These are phyloP conservation scores for Leccinum discolor DNA, from an alignment of 1,284 basidiomycete species.

Conservation along the genomic window DNA sequence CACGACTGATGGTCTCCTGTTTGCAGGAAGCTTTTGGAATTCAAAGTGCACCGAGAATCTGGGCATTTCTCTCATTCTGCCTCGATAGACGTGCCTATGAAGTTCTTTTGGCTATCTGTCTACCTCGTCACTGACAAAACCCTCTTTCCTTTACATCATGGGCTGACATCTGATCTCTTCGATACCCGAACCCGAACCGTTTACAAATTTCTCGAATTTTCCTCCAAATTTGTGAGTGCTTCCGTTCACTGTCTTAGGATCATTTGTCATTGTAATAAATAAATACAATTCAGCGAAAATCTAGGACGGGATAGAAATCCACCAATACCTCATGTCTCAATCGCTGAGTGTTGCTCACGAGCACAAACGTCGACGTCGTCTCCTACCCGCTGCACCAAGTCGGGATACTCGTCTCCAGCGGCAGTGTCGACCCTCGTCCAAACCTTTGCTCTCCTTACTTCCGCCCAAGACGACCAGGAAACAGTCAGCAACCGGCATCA, in stretches of 20 bases:
- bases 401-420: neutral
- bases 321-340: neutral
- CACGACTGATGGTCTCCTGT: neutral
- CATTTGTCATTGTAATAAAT: neutral
- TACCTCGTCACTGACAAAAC: neutral
- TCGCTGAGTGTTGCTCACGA: conserved; percentile 7
- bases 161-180: conserved; percentile 2
- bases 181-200: conserved; percentile 11
- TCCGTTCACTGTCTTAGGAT: too few species aligned
- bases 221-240: conserved; percentile 3
- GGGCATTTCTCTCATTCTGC: neutral
- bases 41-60: neutral
- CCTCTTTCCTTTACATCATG: conserved; percentile 1
- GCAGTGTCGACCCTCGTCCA: conserved; percentile 2
- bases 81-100: conserved; percentile 1
- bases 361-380: conserved; percentile 8
- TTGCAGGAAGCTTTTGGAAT: conserved; percentile 5
- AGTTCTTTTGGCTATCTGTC: neutral
- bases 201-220: conserved; percentile 3
- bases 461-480: neutral
- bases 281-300: neutral
- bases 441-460: conserved; percentile 3
- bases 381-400: too few species aligned
- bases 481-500: neutral
- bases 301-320: neutral